A percentile compares a stretch with the other conserved stretches of the same genome.
Conservation (phyloP, 192 early-diverging fungal species). For the Cladochytrium replicatum region DNA sequence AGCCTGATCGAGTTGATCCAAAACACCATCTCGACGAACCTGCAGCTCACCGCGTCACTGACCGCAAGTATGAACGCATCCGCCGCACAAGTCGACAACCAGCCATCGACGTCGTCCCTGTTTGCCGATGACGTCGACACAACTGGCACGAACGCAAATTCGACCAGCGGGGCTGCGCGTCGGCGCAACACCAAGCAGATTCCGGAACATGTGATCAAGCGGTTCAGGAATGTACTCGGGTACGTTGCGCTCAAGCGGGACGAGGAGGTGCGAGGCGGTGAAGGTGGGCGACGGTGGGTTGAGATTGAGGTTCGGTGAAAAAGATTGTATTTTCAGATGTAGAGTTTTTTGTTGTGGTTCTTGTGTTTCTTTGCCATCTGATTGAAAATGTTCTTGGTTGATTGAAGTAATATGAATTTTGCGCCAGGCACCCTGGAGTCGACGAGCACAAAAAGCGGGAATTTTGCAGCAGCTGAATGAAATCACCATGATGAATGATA, state of each 20-base stretch:
- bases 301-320: too few species aligned
- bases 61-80: conserved; percentile 2
- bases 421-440: too few species aligned
- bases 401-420: too few species aligned
- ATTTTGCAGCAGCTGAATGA: too few species aligned
- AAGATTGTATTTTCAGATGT: background rate
- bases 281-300: background rate
- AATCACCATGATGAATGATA: too few species aligned
- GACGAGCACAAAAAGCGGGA: too few species aligned
- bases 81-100: background rate
- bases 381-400: too few species aligned
- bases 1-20: conserved; percentile 91
- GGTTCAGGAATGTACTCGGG: conserved; percentile 27
- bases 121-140: conserved; percentile 14
- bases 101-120: conserved; percentile 7
- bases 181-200: conserved; percentile 1
- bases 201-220: conserved; percentile 11
- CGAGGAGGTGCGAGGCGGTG: conserved; percentile 10
- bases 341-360: background rate
- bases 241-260: conserved; percentile 21
- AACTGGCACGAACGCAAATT: too few species aligned
- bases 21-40: conserved; percentile 40
- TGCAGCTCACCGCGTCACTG: conserved; percentile 5
- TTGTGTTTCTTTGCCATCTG: background rate
- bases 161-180: background rate